Evolutionary conservation across 164 flowering plant species (phyloP).

Genomic region (Magnolia changhungtana): DNA sequence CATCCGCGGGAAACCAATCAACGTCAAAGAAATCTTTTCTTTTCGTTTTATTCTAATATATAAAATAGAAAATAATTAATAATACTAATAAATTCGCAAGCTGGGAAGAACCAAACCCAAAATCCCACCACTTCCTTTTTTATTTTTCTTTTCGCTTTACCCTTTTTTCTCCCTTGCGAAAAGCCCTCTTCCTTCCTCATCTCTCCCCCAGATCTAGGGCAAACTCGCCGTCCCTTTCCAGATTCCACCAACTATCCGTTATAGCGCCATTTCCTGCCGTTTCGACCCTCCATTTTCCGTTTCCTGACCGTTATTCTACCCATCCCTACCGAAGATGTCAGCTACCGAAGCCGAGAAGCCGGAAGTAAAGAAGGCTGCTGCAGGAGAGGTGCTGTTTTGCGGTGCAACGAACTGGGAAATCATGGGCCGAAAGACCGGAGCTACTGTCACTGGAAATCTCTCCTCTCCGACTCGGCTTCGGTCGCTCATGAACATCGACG

Average conservation of each 20-base stretch:
- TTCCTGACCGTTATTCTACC: not conserved
- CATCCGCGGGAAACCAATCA: not conserved
- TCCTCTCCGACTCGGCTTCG: constrained; percentile 76
- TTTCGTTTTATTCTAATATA: too few species aligned
- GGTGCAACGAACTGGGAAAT: constrained; percentile 81
- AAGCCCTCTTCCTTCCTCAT: not conserved
- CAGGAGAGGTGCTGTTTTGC: constrained; percentile 88
- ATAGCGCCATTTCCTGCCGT: not conserved
- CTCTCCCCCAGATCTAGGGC: constrained; percentile 8
- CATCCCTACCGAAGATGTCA: constrained; percentile 25
- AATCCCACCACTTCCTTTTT: not conserved
- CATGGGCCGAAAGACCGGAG: constrained; percentile 45
- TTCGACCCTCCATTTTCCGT: not conserved
- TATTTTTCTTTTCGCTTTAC: not conserved
- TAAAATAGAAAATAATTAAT: not conserved
- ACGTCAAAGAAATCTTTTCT: not conserved
- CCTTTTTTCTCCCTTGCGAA: not conserved
- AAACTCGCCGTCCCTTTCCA: not conserved
- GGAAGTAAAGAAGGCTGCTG: constrained; percentile 36
- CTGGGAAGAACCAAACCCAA: not conserved
- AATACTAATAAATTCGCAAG: not conserved
- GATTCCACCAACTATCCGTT: not conserved
- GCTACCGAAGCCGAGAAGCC: constrained; percentile 30
- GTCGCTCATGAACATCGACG: constrained; percentile 73
- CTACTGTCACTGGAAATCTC: constrained; percentile 48